Percentiles rank a stretch among this genome's conserved stretches.
phyloP scores from a whole-genome alignment of 2,329 filamentous ascomycete genomes.

The Colletotrichum shisoi region DNA sequence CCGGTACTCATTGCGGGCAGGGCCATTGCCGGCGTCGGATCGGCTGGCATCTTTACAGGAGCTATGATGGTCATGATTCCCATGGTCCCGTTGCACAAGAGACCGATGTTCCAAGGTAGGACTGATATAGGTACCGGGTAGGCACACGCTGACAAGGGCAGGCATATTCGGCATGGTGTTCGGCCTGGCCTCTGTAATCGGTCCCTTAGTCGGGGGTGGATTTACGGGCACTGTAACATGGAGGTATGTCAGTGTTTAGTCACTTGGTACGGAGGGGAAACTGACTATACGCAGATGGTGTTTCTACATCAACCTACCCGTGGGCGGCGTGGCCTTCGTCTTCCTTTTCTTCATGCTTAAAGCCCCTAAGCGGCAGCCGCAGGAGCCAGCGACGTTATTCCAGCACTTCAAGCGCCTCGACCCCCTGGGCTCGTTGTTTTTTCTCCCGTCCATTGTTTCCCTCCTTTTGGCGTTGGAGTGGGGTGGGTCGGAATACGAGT shows the following conservation, averaged over 20 bases:
- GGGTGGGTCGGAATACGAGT: constrained; percentile 64
- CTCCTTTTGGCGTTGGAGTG: constrained; percentile 70
- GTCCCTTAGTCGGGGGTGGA: constrained; percentile 63
- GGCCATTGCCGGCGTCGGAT: constrained; percentile 64
- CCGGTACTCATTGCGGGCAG: constrained; percentile 64
- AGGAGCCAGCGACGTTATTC: constrained; percentile 46
- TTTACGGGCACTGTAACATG: constrained; percentile 60
- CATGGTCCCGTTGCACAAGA: constrained; percentile 66
- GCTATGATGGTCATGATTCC: constrained; percentile 65
- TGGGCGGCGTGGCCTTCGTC: constrained; percentile 60
- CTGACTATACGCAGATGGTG: constrained; percentile 54
- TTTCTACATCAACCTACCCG: constrained; percentile 67
- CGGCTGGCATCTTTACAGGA: constrained; percentile 66
- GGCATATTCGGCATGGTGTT: constrained; percentile 64
- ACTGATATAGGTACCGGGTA: neutral
- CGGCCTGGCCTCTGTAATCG: constrained; percentile 62
- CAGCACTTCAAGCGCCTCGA: constrained; percentile 63
- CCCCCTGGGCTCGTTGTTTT: constrained; percentile 66
- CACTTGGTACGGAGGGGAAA: neutral
- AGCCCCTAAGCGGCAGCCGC: constrained; percentile 47
- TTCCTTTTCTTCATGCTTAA: constrained; percentile 60
- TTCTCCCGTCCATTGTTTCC: constrained; percentile 66
- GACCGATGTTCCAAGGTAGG: constrained; percentile 64
- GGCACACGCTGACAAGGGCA: constrained; percentile 26
- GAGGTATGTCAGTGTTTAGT: constrained; percentile 47